Evolutionary conservation across 345 rosid species (phyloP), one percentile per base, ranked within the genome.

Genomic region (Geranium brycei): DNA sequence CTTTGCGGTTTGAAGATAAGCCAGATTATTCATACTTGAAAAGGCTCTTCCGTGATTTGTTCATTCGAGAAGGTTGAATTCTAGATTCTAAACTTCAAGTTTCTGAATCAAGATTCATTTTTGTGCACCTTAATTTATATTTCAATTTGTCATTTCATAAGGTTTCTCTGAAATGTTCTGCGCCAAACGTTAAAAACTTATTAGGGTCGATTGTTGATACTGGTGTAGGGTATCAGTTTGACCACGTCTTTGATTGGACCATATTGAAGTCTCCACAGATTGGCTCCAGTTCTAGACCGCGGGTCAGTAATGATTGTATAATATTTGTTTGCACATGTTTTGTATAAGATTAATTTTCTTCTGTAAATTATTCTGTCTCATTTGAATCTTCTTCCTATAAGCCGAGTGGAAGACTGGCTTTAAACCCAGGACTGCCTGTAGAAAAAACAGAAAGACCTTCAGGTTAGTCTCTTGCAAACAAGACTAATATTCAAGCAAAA

Each of bases 161-260:
- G 28, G 28, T 23, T 23, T 23, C 28, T 23, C 28, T 23, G 28
- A 23, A 23, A 23, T 23, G 28, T 23, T 23, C 28, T 23, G 28
- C 28, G 28, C 28, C 28, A 23, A 23, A 23, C 28, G 28, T 23
- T 23, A 23, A 23, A 23, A 23, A 23, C 28, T 23, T 23, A 23
- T 23, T 23, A 23, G 28, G 28, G 28, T 23, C 2, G 28, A 23
- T 51, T 60, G 18, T 55, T 62, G 55, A 31, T 74, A 57, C 64
- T 53, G 58, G 58, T 78, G 76, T 79, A 93, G 96, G 95, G 64
- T 86, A 90, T 78, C 95, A 88, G 74, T 85, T 90, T 67, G 98
- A 92, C 76, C 82, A 86, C 57, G 95, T 92, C 19, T 93, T 93
- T 72, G 96, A 93, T 80, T 93, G 99, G 97, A 93, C 97, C 31